These are phyloP conservation scores for Amanita molliuscula DNA, from an alignment of 768 basidiomycete species.

Conservation along the genomic window DNA sequence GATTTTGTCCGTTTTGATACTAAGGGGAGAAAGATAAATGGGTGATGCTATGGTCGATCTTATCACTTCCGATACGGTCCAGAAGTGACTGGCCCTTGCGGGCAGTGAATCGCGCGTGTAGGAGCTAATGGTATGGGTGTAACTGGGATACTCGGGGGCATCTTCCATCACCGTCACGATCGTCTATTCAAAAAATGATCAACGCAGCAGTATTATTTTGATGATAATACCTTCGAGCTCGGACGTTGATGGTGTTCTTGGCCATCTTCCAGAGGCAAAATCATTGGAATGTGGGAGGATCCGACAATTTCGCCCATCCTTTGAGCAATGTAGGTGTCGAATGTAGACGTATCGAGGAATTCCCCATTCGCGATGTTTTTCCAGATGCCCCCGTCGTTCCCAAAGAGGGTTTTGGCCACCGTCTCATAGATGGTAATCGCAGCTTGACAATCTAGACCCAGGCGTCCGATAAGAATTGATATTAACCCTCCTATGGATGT, in stretches of 20 bases:
- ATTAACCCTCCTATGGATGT: conserved; percentile 18
- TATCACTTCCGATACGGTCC: conserved; percentile 14
- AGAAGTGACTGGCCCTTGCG: conserved; percentile 8
- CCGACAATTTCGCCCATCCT: neutral
- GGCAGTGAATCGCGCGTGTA: conserved; percentile 5
- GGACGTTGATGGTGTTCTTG: neutral
- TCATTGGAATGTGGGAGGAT: conserved; percentile 6
- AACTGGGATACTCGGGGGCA: conserved; percentile 13
- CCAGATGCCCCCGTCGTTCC: conserved; percentile 9
- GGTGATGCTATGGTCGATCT: conserved; percentile 12
- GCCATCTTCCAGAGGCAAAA: neutral
- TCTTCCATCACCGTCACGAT: conserved; percentile 15
- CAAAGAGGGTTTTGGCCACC: conserved; percentile 9
- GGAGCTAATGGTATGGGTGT: conserved; percentile 14
- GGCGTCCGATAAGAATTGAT: conserved; percentile 18
- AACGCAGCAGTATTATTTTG: neutral
- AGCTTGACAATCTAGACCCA: conserved; percentile 16
- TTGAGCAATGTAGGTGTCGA: neutral
- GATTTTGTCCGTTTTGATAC: conserved; percentile 8
- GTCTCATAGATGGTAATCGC: conserved; percentile 17
- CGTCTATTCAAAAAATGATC: conserved; percentile 6
- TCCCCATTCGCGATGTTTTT: conserved; percentile 8
- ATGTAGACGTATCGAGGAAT: conserved; percentile 1
- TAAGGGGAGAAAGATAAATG: conserved; percentile 11
- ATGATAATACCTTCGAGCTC: conserved; percentile 6